These are phyloP conservation scores for Tetrahymena elliotti DNA, from an alignment of 73 alveolate species.

Conservation along the genomic window DNA sequence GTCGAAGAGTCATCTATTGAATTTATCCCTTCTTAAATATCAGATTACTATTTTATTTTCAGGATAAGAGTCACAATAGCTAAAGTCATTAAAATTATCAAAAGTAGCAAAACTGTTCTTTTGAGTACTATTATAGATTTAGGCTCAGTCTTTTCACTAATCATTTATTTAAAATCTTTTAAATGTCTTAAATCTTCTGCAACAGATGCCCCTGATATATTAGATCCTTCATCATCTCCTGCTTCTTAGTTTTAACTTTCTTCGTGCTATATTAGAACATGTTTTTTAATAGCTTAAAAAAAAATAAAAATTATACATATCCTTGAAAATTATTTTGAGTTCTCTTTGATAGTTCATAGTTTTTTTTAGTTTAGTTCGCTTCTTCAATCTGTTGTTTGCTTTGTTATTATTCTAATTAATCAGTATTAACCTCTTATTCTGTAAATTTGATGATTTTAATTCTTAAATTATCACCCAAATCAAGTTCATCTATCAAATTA, in stretches of 20 bases:
- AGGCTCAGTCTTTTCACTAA: conserved; percentile 40
- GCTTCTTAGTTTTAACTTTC: background rate
- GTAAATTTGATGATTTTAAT: background rate
- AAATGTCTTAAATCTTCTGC: conserved; percentile 37
- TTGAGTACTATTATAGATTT: conserved; percentile 20
- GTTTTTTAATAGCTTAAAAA: background rate
- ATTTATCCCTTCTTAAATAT: conserved; percentile 34
- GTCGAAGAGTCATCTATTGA: conserved; percentile 7
- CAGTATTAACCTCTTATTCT: background rate
- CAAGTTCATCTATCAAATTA: background rate
- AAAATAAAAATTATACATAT: background rate
- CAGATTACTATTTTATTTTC: conserved; percentile 1
- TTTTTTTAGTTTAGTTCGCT: background rate
- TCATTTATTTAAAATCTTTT: conserved; percentile 37
- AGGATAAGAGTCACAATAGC: conserved; percentile 14
- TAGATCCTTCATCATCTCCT: conserved; percentile 22
- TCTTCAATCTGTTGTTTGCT: background rate
- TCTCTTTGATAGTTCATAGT: background rate
- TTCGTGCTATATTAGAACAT: background rate
- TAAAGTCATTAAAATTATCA: conserved; percentile 11
- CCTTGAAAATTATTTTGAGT: background rate
- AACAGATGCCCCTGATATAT: conserved; percentile 33
- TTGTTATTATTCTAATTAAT: background rate
- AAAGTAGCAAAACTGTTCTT: conserved; percentile 33
- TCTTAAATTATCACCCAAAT: background rate